These are phyloP conservation scores for Phytophthora megakarya DNA, from an alignment of 352 stramenopile species.

Conservation along the genomic window DNA sequence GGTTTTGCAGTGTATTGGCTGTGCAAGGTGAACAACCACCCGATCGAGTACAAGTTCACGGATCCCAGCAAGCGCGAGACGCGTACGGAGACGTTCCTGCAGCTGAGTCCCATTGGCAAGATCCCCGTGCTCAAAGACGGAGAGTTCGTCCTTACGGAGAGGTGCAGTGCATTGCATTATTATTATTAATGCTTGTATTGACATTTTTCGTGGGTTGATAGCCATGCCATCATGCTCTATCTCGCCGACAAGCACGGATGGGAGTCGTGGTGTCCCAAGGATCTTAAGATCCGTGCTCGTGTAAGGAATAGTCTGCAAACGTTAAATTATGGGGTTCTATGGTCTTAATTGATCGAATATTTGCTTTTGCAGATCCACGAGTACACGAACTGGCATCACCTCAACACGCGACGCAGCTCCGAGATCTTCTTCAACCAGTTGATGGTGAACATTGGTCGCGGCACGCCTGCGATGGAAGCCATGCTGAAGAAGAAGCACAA, in stretches of 20 bases:
- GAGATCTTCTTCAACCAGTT: slow-evolving; percentile 73
- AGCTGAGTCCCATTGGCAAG: slow-evolving; percentile 67
- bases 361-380: slow-evolving; percentile 63
- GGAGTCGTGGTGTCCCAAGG: slow-evolving; percentile 61
- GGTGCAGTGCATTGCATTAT: slow-evolving; percentile 26
- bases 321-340: background rate
- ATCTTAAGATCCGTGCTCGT: slow-evolving; percentile 64
- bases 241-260: slow-evolving; percentile 71
- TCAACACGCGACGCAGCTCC: slow-evolving; percentile 63
- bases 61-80: slow-evolving; percentile 58
- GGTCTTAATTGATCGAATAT: background rate
- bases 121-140: slow-evolving; percentile 74
- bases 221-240: slow-evolving; percentile 80
- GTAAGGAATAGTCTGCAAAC: slow-evolving; percentile 30
- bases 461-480: slow-evolving; percentile 50
- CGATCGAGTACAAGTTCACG: slow-evolving; percentile 62
- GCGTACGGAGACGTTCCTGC: slow-evolving; percentile 53
- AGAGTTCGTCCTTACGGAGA: slow-evolving; percentile 70
- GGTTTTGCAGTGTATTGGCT: slow-evolving; percentile 59
- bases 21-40: slow-evolving; percentile 71
- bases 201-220: slow-evolving; percentile 14
- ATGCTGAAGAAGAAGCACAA: slow-evolving; percentile 57
- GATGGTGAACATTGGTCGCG: slow-evolving; percentile 57
- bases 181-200: background rate
- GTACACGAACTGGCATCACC: slow-evolving; percentile 84